Evolutionary conservation across 352 stramenopile species (phyloP).

Genomic region (Plasmopara muralis): DNA sequence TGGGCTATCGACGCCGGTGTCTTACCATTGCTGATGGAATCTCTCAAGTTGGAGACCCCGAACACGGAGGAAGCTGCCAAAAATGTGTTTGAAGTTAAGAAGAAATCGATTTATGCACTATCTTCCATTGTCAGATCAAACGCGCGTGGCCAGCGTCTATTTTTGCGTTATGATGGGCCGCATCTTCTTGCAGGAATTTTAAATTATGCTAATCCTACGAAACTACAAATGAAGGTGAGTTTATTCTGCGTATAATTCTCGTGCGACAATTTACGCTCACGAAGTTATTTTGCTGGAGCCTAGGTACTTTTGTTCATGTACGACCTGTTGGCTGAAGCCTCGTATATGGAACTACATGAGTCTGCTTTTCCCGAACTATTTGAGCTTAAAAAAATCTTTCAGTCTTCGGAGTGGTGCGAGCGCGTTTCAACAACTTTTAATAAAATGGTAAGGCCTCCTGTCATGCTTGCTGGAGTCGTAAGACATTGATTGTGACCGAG

Average conservation of each 20-base stretch:
- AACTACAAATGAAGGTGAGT: conserved; percentile 62
- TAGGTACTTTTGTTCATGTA: conserved; percentile 63
- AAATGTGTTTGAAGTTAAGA: conserved; percentile 65
- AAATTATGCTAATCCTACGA: conserved; percentile 30
- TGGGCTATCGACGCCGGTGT: conserved; percentile 73
- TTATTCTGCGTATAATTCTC: conserved; percentile 3
- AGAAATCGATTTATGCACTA: conserved; percentile 76
- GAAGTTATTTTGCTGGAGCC: not conserved
- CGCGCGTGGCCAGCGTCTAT: conserved; percentile 57
- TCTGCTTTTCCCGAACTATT: conserved; percentile 23
- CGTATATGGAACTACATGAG: conserved; percentile 12
- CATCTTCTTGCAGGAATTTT: conserved; percentile 37
- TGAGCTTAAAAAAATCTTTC: conserved; percentile 43
- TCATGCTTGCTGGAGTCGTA: not conserved
- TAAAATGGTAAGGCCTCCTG: conserved; percentile 31
- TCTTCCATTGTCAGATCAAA: conserved; percentile 67
- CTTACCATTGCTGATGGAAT: conserved; percentile 60
- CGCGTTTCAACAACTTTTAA: conserved; percentile 47
- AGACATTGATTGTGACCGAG: not conserved
- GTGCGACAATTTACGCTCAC: not conserved
- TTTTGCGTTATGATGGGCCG: conserved; percentile 40
- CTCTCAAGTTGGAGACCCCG: conserved; percentile 33
- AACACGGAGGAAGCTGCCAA: conserved; percentile 15
- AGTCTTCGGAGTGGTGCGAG: conserved; percentile 47
- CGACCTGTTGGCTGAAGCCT: conserved; percentile 50